phyloP scores from a whole-genome alignment of 2,329 filamentous ascomycete species.

The Penicillium rolfsii region DNA sequence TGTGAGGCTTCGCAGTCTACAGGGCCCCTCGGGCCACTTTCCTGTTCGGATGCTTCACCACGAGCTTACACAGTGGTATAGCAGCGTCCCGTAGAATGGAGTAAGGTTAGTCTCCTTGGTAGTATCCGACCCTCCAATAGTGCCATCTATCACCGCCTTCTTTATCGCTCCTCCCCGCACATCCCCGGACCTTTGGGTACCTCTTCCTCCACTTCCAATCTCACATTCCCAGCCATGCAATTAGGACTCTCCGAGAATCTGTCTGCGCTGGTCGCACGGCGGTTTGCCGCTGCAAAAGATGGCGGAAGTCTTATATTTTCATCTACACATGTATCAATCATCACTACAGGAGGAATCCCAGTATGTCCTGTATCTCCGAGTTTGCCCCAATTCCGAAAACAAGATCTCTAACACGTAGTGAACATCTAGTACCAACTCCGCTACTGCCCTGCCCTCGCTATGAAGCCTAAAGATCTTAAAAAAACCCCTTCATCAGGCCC shows the following conservation, averaged over 20 bases:
- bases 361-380: conserved; percentile 29
- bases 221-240: conserved; percentile 34
- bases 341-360: conserved; percentile 39
- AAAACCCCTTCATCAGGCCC: conserved; percentile 19
- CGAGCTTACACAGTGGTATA: no score
- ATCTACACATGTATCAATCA: conserved; percentile 43
- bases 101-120: not conserved
- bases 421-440: conserved; percentile 50
- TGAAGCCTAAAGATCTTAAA: conserved; percentile 44
- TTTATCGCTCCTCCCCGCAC: conserved; percentile 11
- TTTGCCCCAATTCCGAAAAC: not conserved
- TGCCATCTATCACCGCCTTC: conserved; percentile 9
- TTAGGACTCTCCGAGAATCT: conserved; percentile 43
- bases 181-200: conserved; percentile 8
- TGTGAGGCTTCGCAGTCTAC: no score
- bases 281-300: conserved; percentile 43
- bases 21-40: no score
- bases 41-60: no score
- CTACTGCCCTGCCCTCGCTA: conserved; percentile 53
- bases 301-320: conserved; percentile 45
- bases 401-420: not conserved
- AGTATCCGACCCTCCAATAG: not conserved
- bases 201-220: conserved; percentile 11
- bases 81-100: not conserved
- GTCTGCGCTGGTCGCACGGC: conserved; percentile 40